phyloP scores from a whole-genome alignment of 2,329 filamentous ascomycete species.

The Sporothrix schenckii region DNA sequence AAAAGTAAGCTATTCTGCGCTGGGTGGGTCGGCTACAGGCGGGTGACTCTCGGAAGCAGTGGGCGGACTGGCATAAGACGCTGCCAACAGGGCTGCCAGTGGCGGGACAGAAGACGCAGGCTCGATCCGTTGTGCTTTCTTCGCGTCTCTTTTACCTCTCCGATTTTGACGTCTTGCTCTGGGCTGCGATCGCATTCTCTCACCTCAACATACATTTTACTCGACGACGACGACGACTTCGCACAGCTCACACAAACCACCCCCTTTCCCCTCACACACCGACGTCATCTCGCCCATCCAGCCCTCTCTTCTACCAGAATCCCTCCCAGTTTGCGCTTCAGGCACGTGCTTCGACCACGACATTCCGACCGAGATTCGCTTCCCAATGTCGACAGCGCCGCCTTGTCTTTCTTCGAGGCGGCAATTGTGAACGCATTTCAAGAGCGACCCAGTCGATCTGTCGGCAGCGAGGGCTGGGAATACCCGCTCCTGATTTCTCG shows the following conservation, averaged over 20 bases:
- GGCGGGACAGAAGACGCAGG: constrained; percentile 8
- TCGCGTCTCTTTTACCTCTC: background rate
- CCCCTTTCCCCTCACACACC: background rate
- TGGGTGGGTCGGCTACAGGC: constrained; percentile 16
- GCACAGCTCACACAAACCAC: background rate
- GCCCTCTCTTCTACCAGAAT: background rate
- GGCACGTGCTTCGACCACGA: constrained; percentile 16
- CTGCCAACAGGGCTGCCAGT: background rate
- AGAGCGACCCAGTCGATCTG: background rate
- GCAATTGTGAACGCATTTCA: background rate
- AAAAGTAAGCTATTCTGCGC: background rate
- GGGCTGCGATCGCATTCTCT: background rate
- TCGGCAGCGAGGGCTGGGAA: background rate
- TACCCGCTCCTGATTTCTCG: no score
- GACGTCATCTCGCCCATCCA: constrained; percentile 3
- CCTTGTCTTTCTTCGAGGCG: background rate
- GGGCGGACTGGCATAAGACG: constrained; percentile 6
- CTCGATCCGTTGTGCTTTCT: constrained; percentile 7
- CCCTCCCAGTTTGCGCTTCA: constrained; percentile 10
- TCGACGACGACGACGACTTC: background rate
- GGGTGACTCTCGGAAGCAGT: background rate
- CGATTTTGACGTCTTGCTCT: background rate
- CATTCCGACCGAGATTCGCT: background rate
- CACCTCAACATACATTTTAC: background rate
- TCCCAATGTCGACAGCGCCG: background rate